These are phyloP conservation scores for Letharia columbiana DNA, from an alignment of 495 filamentous ascomycete species.

Conservation along the genomic window DNA sequence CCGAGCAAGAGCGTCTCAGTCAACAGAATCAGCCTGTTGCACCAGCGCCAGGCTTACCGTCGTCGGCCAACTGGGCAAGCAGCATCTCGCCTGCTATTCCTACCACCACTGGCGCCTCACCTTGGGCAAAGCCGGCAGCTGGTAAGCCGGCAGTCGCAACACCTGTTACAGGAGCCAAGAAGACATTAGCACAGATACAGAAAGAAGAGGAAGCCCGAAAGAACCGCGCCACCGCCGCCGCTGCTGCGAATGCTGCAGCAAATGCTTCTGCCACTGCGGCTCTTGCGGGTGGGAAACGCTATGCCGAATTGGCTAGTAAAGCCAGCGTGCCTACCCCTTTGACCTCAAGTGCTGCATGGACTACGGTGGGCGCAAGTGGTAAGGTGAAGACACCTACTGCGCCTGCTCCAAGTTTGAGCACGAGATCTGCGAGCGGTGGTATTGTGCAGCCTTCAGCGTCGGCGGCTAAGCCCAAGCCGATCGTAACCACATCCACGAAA, in stretches of 20 bases:
- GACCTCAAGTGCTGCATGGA: constrained; percentile 61
- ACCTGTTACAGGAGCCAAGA: constrained; percentile 51
- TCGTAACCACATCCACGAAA: constrained; percentile 28
- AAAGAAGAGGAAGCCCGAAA: constrained; percentile 92
- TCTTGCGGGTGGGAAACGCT: constrained; percentile 68
- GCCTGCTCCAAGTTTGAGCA: constrained; percentile 39
- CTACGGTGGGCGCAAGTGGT: constrained; percentile 89
- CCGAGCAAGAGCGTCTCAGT: constrained; percentile 71
- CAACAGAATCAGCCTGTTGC: constrained; percentile 53
- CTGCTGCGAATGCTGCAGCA: constrained; percentile 42
- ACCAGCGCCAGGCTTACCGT: constrained; percentile 69
- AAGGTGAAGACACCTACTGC: constrained; percentile 70
- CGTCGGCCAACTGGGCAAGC: constrained; percentile 84
- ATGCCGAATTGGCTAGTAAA: constrained; percentile 92
- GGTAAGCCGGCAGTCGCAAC: constrained; percentile 46
- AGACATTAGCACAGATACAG: constrained; percentile 92
- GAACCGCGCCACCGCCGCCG: constrained; percentile 52
- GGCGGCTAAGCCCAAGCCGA: constrained; percentile 37
- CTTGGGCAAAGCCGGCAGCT: constrained; percentile 59
- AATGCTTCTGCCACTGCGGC: constrained; percentile 39
- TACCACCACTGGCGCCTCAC: constrained; percentile 40
- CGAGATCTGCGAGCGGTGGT: constrained; percentile 47
- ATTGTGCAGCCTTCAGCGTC: constrained; percentile 35
- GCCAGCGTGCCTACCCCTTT: constrained; percentile 37
- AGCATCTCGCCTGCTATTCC: constrained; percentile 55